Percentiles rank a stretch among this genome's conserved stretches.
These are phyloP conservation scores for Beauveria pseudobassiana DNA, from an alignment of 2,329 filamentous ascomycete species.

Conservation along the genomic window DNA sequence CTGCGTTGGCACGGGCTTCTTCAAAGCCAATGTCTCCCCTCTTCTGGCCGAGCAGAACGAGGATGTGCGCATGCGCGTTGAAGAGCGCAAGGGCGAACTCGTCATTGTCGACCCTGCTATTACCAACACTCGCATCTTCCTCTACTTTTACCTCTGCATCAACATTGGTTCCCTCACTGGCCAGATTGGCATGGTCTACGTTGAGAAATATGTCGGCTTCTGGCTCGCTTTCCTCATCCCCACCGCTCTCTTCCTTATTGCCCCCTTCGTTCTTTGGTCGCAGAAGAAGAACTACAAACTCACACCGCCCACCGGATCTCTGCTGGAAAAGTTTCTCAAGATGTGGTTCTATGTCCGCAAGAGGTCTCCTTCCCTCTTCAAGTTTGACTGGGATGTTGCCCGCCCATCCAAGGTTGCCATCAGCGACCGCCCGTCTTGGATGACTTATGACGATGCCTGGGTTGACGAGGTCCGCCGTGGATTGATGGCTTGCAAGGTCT, in stretches of 20 bases:
- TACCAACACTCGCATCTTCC: conserved; percentile 61
- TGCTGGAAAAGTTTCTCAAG: conserved; percentile 58
- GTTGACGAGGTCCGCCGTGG: conserved; percentile 71
- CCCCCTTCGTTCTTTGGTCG: conserved; percentile 54
- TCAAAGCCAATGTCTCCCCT: conserved; percentile 73
- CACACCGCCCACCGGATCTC: conserved; percentile 62
- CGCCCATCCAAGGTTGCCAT: conserved; percentile 58
- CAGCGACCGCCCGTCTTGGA: conserved; percentile 56
- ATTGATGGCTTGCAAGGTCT: conserved; percentile 62
- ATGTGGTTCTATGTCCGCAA: conserved; percentile 56
- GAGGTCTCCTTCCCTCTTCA: conserved; percentile 55
- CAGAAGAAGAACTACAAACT: conserved; percentile 54
- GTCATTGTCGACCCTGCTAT: conserved; percentile 64
- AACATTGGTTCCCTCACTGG: conserved; percentile 57
- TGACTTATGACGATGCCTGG: conserved; percentile 79
- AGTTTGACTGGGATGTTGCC: conserved; percentile 58
- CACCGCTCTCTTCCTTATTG: conserved; percentile 55
- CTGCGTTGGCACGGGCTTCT: conserved; percentile 64
- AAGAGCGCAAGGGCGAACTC: conserved; percentile 51
- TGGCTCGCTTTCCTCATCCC: conserved; percentile 65
- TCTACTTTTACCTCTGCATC: conserved; percentile 53
- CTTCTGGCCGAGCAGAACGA: conserved; percentile 64
- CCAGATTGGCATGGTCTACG: conserved; percentile 59
- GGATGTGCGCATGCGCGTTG: conserved; percentile 49
- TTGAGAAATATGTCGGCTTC: conserved; percentile 70